Percentiles rank a stretch among this genome's conserved stretches.
Conservation (phyloP, 2,329 filamentous ascomycete species). For the Monosporascus ibericus region DNA sequence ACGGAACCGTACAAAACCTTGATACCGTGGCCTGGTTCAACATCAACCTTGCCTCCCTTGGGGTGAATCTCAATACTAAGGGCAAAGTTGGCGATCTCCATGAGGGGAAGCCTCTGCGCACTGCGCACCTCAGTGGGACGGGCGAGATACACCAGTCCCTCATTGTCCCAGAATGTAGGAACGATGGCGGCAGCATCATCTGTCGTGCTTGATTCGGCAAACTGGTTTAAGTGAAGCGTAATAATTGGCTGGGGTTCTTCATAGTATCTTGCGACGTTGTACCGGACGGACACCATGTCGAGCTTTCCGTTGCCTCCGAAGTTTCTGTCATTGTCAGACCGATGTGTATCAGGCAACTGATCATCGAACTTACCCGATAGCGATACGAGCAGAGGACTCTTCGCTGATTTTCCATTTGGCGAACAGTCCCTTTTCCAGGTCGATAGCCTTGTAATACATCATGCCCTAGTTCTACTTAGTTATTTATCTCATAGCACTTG, state of each 20-base stretch:
- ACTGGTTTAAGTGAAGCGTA: slow-evolving; percentile 9
- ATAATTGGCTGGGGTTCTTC: slow-evolving; percentile 10
- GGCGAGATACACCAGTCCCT: too few relatives aligned
- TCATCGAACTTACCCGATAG: neutral
- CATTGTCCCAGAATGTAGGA: too few relatives aligned
- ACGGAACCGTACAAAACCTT: too few relatives aligned
- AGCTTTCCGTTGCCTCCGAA: slow-evolving; percentile 8
- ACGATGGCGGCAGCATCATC: too few relatives aligned
- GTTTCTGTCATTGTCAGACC: slow-evolving; percentile 3
- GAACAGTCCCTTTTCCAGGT: slow-evolving; percentile 13
- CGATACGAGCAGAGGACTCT: slow-evolving; percentile 11
- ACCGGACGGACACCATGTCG: slow-evolving; percentile 13
- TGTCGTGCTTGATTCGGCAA: neutral
- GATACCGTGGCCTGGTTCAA: too few relatives aligned
- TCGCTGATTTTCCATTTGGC: slow-evolving; percentile 12
- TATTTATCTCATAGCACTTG: too few relatives aligned
- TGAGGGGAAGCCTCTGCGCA: too few relatives aligned
- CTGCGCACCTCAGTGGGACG: too few relatives aligned
- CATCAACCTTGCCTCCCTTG: too few relatives aligned
- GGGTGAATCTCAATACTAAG: too few relatives aligned
- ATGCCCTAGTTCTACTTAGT: neutral
- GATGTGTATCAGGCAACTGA: too few relatives aligned
- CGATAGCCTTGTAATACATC: slow-evolving; percentile 16
- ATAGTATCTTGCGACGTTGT: slow-evolving; percentile 14
- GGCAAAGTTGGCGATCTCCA: too few relatives aligned